Base-by-base conservation (phyloP, 164 flowering plant genomes). In the Vitis rotundifolia region DNA sequence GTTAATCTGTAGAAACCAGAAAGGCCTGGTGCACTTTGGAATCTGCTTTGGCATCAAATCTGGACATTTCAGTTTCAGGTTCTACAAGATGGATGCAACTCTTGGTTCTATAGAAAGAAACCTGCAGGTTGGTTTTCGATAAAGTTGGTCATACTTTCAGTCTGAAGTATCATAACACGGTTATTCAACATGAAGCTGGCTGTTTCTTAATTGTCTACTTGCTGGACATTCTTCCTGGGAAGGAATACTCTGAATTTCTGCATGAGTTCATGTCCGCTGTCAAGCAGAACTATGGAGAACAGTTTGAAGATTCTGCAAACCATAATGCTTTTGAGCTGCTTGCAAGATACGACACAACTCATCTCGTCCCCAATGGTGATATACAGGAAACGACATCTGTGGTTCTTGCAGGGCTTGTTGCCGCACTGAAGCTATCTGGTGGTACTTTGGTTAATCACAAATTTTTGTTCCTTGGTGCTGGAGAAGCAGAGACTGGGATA, bases 311-410 rank as follows among this genome's bases (percentile, higher is more conserved):
- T 48, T 75, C 70, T 48, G 73, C 70, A 51, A 75, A 75, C 61
- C 76, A 74, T 57, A 74, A 75, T 53, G 69, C 73, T n/a, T 71
- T 76, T 63, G 78, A 76, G 15, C 72, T 76, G 57, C 74, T 76
- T 49, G 59, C 67, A 18, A 71, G 63, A 37, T 76, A 76, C 53
- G 55, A 72, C 64, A 53, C 71, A 2, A 66, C 64, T 8, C 78
- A 76, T 76, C 75, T 76, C 37, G 78, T 76, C 49, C 71, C 71
- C 68, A 76, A 76, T 63, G 78, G 71, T 16, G 78, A 76, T 68
- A 71, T 76, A n/a, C 37, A 74, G 77, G 77, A 72, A 63, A 74
- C 77, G 11, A 72, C 77, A 59, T 68, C 69, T 56, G 69, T 74
- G 58, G 77, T 74, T 57, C 68, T 74, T 18, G 64, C 69, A 7